phyloP scores from a whole-genome alignment of 2,329 filamentous ascomycete genomes.

The Colletotrichum phormii region DNA sequence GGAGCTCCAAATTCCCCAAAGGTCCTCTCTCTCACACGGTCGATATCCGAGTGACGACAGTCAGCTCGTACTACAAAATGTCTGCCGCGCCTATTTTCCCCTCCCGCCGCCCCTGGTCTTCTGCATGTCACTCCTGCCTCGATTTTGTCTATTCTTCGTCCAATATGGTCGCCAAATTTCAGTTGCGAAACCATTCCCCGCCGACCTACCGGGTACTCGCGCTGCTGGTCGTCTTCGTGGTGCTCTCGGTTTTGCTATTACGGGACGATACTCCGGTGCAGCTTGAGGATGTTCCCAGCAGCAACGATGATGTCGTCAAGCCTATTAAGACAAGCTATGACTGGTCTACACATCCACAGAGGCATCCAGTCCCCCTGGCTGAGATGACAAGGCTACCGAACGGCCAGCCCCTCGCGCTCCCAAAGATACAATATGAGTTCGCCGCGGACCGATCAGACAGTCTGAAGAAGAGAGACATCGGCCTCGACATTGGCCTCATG shows the following conservation, averaged over 20 bases:
- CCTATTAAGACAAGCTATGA: slow-evolving; percentile 38
- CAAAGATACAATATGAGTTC: slow-evolving; percentile 34
- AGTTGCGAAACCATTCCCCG: slow-evolving; percentile 27
- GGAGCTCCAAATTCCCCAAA: slow-evolving; percentile 2
- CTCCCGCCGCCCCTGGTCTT: not conserved
- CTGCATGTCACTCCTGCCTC: slow-evolving; percentile 4
- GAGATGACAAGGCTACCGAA: slow-evolving; percentile 37
- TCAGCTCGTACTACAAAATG: slow-evolving; percentile 25
- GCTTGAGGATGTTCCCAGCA: not conserved
- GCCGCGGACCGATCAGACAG: slow-evolving; percentile 20
- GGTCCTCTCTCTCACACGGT: slow-evolving; percentile 1
- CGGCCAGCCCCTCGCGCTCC: slow-evolving; percentile 19
- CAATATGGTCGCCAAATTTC: slow-evolving; percentile 34
- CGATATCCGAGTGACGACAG: slow-evolving; percentile 20
- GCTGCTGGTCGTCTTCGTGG: slow-evolving; percentile 25
- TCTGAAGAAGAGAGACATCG: slow-evolving; percentile 45
- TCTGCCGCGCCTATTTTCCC: not conserved
- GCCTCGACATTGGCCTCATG: slow-evolving; percentile 40
- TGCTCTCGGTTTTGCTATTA: slow-evolving; percentile 19
- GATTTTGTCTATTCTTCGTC: not conserved
- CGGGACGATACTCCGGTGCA: slow-evolving; percentile 7
- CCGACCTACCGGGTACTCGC: slow-evolving; percentile 33
- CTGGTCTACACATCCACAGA: slow-evolving; percentile 38
- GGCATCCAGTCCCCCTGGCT: slow-evolving; percentile 33
- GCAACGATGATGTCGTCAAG: not conserved